phyloP scores from a whole-genome alignment of 1,284 basidiomycete species.

The Termitomyces sp. region DNA sequence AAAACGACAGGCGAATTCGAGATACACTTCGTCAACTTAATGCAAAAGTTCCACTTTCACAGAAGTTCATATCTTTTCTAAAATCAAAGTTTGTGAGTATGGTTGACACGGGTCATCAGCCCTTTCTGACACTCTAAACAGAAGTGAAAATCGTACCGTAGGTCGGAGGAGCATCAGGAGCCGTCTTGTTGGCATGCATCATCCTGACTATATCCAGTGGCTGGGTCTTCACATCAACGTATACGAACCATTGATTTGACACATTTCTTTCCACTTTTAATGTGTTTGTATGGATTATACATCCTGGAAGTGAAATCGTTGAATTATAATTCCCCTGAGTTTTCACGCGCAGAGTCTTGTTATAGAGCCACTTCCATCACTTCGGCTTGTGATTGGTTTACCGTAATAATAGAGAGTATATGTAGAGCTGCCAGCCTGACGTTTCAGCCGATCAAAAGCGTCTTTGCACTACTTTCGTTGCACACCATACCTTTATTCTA shows the following conservation, averaged over 20 bases:
- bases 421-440: too few relatives aligned
- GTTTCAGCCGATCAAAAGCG: too few relatives aligned
- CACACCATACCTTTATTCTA: too few relatives aligned
- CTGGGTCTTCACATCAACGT: background rate
- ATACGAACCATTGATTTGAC: background rate
- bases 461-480: too few relatives aligned
- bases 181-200: background rate
- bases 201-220: background rate
- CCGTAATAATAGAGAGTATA: too few relatives aligned
- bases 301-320: background rate
- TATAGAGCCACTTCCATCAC: too few relatives aligned
- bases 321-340: background rate
- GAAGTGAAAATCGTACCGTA: background rate
- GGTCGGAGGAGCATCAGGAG: background rate
- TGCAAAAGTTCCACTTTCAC: conserved; percentile 8
- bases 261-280: background rate
- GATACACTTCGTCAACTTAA: conserved; percentile 9
- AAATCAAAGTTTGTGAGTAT: conserved; percentile 6
- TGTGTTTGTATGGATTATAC: background rate
- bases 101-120: background rate
- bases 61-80: conserved; percentile 10
- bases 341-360: background rate
- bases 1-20: conserved; percentile 9
- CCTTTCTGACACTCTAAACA: background rate
- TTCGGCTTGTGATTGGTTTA: too few relatives aligned